Evolutionary conservation across 2,329 filamentous ascomycete species (phyloP), one percentile per base, ranked within the genome.

Genomic region (Arachnomyces sp.): DNA sequence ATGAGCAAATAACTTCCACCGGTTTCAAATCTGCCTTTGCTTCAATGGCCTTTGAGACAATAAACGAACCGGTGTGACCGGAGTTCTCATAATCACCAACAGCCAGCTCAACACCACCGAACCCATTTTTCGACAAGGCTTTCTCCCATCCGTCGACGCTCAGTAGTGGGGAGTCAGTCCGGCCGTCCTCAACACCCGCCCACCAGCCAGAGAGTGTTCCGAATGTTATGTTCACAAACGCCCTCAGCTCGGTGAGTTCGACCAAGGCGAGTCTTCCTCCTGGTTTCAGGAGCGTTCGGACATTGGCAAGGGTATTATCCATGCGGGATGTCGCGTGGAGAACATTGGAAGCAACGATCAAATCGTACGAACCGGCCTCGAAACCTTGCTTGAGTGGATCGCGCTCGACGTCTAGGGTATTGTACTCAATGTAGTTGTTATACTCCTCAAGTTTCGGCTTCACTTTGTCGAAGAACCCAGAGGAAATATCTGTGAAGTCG

Each of bases 161-260:
- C 18, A 49, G 39, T 33, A 38, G 17, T 2, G 57, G 54, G 3
- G 35, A 35, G 15, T 41, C 39, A 15, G 31, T 32, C 1, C 57
- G 44, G 7, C 49, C 50, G 13, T 46, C 15, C 38, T 51, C 36
- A 7, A 31, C 36, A n/a, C 52, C 50, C 4, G 46, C 25, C 57
- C 56, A 62, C 60, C 56, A 64, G 0, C 58, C 60, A 9, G 55
- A 49, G 1, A 64, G 40, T 4, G 45, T 38, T 2, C 56, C 55
- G 28, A 61, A 51, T 2, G 56, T 48, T 31, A 55, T 20, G 1
- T 31, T 29, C 1, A 42, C 16, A 7, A 48, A 16, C 3, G 30
- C n/a, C 11, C 2, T n/a, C 4, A 25, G 34, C 5, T 38, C 15
- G 7, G 33, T 39, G 18, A 35, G 31, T 42, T 52, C 49, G 9